Percentiles rank a stretch among this genome's conserved stretches.
These are phyloP conservation scores for Hypoxylon sp. DNA, from an alignment of 2,329 filamentous ascomycete genomes.

Conservation along the genomic window DNA sequence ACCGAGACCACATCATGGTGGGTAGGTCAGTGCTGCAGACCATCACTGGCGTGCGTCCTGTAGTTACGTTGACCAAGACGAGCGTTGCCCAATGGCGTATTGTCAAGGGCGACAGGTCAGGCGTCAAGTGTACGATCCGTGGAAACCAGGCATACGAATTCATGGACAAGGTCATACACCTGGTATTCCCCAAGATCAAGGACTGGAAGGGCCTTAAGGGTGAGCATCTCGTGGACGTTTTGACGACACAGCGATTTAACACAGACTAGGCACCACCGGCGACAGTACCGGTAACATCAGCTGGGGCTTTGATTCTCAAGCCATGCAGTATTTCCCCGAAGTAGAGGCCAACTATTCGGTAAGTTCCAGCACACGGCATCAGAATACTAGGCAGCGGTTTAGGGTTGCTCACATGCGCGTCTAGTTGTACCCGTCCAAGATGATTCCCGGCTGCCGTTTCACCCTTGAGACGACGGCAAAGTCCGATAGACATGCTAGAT, in stretches of 20 bases:
- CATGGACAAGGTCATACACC: constrained; percentile 84
- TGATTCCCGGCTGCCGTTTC: constrained; percentile 87
- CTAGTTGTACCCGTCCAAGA: constrained; percentile 67
- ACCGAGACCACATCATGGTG: constrained; percentile 79
- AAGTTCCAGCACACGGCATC: constrained; percentile 56
- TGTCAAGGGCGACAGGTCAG: constrained; percentile 72
- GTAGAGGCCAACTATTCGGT: constrained; percentile 95
- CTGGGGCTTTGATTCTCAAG: constrained; percentile 79
- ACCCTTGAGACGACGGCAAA: constrained; percentile 84
- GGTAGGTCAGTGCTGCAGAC: constrained; percentile 85
- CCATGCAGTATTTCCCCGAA: constrained; percentile 88
- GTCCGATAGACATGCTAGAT: constrained; percentile 82
- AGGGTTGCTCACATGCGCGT: constrained; percentile 22
- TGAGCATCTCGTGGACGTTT: constrained; percentile 28
- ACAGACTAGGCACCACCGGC: constrained; percentile 65
- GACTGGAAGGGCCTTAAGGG: constrained; percentile 80
- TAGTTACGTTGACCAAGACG: constrained; percentile 72
- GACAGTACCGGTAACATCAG: constrained; percentile 88
- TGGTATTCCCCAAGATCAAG: constrained; percentile 94
- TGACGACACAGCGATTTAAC: not conserved
- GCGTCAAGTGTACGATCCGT: constrained; percentile 78
- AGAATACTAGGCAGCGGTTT: constrained; percentile 9
- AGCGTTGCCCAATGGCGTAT: constrained; percentile 81
- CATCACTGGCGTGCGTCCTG: constrained; percentile 79
- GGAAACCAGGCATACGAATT: constrained; percentile 90